Evolutionary conservation across 2,329 filamentous ascomycete species (phyloP).

Genomic region (Neonectria sp.): DNA sequence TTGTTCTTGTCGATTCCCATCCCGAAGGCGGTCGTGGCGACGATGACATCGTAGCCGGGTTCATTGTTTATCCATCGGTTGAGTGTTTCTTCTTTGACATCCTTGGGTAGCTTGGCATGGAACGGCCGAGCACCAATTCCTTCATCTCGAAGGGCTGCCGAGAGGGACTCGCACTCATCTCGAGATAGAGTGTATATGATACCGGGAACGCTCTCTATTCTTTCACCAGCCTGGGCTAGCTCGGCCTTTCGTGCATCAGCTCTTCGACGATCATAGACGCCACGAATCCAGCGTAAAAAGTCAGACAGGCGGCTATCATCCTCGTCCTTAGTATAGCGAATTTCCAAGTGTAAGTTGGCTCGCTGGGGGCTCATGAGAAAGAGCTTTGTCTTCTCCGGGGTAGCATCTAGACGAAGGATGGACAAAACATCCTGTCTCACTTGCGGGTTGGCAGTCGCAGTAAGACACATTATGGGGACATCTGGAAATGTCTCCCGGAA

Average conservation of each 20-base stretch:
- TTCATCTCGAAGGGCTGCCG: constrained; percentile 74
- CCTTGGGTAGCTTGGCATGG: constrained; percentile 77
- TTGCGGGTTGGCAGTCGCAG: constrained; percentile 87
- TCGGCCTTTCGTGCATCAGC: constrained; percentile 71
- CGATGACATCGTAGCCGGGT: constrained; percentile 88
- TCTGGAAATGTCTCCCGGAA: constrained; percentile 86
- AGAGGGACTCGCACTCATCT: constrained; percentile 81
- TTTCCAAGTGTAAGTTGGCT: constrained; percentile 91
- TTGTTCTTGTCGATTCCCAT: constrained; percentile 99
- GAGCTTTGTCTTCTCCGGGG: constrained; percentile 72
- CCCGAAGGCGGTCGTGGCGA: constrained; percentile 95
- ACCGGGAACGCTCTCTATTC: constrained; percentile 77
- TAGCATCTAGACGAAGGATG: constrained; percentile 77
- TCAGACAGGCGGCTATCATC: constrained; percentile 80
- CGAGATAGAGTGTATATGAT: constrained; percentile 87
- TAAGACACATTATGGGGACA: constrained; percentile 93
- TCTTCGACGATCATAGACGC: constrained; percentile 79
- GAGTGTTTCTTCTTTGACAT: constrained; percentile 80
- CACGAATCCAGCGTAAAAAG: constrained; percentile 82
- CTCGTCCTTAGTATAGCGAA: constrained; percentile 85
- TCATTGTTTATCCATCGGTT: constrained; percentile 80
- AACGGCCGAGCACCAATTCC: constrained; percentile 83
- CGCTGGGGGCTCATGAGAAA: constrained; percentile 90
- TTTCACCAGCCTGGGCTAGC: constrained; percentile 67
- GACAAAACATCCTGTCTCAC: constrained; percentile 88